Base-by-base conservation (phyloP, 129 eudicot species). In the Glebionis coronaria region DNA sequence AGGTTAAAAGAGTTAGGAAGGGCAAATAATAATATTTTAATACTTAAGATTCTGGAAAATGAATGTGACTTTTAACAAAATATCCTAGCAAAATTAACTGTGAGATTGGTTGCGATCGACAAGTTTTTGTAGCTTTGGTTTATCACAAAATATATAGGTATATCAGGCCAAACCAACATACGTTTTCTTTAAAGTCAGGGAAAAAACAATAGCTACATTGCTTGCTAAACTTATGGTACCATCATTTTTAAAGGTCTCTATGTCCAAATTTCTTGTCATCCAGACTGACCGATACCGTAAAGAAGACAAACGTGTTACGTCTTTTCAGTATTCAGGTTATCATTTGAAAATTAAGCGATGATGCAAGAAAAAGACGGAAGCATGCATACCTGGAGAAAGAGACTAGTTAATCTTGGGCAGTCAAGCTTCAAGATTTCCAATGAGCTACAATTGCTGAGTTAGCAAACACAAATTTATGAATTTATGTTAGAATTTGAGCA, bases 361-460 rank as follows among this genome's bases (percentile, higher is more conserved):
- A 9, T 56, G 61, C 40, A 56, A 71, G 45, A 46, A 15, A 12
- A 25, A 6, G 18, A 67, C 19, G 13, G 52, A 47, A 67, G 12
- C 35, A 59, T 35, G 45, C 68, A 73, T 85, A 92, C 98, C 96
- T 88, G 98, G 56, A 92, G 96, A 77, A 92, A 92, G 58, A 92
- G 91, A 82, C 91, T 92, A 23, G 84, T 83, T 76, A 92, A 77
- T 67, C 80, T 86, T 44, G 98, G 98, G 72, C 98, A 92, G 44
- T 84, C 78, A n/a, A 92, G 96, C 81, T 86, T 86, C 77, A 92
- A 81, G 61, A 74, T 74, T 82, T 92, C 96, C 95, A 92, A 79
- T 9, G 96, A 88, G 90, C 81, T 74, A 64, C 96, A 88, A 68
- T 88, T 92, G 85, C 98, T 92, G 90, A 61, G 70, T 52, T 76